A percentile compares a stretch with the other conserved stretches of the same genome.
Evolutionary conservation across 1,284 basidiomycete genomes (phyloP).

Genomic region (Boletellus deceptivus): DNA sequence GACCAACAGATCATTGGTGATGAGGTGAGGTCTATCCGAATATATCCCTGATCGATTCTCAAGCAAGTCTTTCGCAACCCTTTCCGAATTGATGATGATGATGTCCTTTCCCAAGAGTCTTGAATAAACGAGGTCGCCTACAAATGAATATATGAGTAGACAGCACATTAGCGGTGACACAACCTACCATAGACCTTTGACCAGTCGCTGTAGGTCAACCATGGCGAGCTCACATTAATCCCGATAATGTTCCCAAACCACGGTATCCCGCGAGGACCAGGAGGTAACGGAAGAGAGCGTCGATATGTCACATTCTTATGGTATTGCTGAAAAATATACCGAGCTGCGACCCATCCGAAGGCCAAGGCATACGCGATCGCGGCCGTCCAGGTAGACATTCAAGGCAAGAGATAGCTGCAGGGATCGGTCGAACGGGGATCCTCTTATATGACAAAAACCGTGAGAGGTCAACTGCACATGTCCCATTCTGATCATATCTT

Average conservation of each 20-base stretch:
- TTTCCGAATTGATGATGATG: slow-evolving; percentile 10
- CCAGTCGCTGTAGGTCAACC: neutral
- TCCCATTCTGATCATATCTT: too few species aligned
- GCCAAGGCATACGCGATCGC: too few species aligned
- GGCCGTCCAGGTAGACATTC: too few species aligned
- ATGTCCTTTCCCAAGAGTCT: neutral
- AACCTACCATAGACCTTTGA: neutral
- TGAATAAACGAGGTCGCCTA: neutral
- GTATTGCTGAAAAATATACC: too few species aligned
- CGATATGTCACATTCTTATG: too few species aligned
- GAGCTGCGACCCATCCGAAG: too few species aligned
- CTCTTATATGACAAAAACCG: too few species aligned
- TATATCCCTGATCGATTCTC: slow-evolving; percentile 4
- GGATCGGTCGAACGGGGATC: too few species aligned
- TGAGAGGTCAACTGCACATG: too few species aligned
- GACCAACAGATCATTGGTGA: slow-evolving; percentile 5
- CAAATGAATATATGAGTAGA: neutral
- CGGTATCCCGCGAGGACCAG: neutral
- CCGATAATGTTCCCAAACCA: neutral
- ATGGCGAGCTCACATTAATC: too few species aligned
- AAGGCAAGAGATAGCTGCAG: too few species aligned
- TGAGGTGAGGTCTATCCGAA: slow-evolving; percentile 4
- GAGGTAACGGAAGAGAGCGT: neutral
- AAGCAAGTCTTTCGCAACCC: slow-evolving; percentile 5
- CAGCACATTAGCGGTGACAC: neutral